Evolutionary conservation across 2,329 filamentous ascomycete species (phyloP).

Genomic region (Hyphodiscus sp.): DNA sequence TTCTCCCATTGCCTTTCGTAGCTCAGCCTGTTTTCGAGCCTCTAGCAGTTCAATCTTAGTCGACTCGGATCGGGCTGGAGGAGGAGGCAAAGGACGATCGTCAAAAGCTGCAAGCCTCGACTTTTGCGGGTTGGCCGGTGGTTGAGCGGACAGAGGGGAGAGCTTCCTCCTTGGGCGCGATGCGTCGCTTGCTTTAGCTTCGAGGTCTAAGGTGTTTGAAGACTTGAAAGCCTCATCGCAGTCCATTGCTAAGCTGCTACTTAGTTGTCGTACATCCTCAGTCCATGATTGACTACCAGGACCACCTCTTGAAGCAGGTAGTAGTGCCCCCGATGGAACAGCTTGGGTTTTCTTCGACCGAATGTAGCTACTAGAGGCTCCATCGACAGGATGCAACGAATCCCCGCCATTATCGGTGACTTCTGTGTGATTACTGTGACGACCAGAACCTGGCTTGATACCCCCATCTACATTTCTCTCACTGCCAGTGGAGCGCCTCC

Average conservation of each 20-base stretch:
- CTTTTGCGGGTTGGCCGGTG: neutral
- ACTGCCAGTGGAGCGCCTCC: conserved; percentile 22
- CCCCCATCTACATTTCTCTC: conserved; percentile 3
- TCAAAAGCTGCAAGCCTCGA: conserved; percentile 16
- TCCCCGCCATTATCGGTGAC: conserved; percentile 20
- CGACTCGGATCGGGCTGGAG: conserved; percentile 26
- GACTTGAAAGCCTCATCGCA: conserved; percentile 85
- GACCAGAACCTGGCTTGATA: neutral
- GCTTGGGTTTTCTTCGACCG: conserved; percentile 24
- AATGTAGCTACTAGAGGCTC: conserved; percentile 23
- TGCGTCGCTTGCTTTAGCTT: neutral
- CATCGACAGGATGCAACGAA: conserved; percentile 10
- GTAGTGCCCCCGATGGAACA: conserved; percentile 4
- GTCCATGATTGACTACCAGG: conserved; percentile 40
- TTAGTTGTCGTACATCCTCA: conserved; percentile 79
- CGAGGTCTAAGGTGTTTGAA: conserved; percentile 41
- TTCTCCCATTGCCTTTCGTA: conserved; percentile 22
- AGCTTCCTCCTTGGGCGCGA: neutral
- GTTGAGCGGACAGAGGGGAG: neutral
- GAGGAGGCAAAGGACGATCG: conserved; percentile 26
- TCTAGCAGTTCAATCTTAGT: conserved; percentile 26
- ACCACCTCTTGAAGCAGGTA: conserved; percentile 10
- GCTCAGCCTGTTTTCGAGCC: conserved; percentile 25
- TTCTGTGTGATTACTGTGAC: conserved; percentile 19
- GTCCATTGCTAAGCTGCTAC: conserved; percentile 77